Evolutionary conservation across 2,329 filamentous ascomycete species (phyloP), one percentile per base, ranked within the genome.

Genomic region (Esteya vermicola): DNA sequence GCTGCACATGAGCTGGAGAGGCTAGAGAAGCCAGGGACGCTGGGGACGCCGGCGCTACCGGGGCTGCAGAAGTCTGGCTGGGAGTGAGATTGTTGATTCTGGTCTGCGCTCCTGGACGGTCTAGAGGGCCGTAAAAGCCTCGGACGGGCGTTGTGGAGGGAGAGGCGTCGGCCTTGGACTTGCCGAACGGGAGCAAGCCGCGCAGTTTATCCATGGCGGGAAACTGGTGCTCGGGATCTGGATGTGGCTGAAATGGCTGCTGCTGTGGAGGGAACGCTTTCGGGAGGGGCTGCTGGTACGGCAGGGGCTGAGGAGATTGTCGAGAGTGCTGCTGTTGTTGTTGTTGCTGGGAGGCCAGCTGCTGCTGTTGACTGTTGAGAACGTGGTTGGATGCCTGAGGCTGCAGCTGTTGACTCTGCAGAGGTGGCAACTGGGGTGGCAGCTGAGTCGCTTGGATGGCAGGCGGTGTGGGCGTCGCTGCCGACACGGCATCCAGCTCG

Each of bases 301-400:
- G n/a, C n/a, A n/a, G n/a, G n/a, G n/a, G n/a, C n/a, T n/a, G n/a
- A n/a, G n/a, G n/a, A n/a, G n/a, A n/a, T n/a, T n/a, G n/a, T n/a
- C n/a, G n/a, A n/a, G n/a, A 27, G 23, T 47, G 49, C 36, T 48
- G 50, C n/a, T 19, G 30, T 30, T 21, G 13, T 16, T 16, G 20
- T 21, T 28, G 30, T 31, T 27, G 40, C 23, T 39, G 10, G 26
- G 39, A n/a, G 43, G 43, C 45, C 45, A 45, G 28, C n/a, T 27
- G n/a, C 40, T 16, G 26, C 26, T 9, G 26, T 28, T 28, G 26
- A 14, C 26, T 36, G 39, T 18, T 28, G 37, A 0, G 14, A 13
- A 19, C 38, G 42, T 30, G 16, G 31, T 23, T 38, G 39, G 22
- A 28, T 21, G 34, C 10, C 19, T 28, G 34, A 9, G 27, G 23